Conservation (phyloP, 2,329 filamentous ascomycete genomes). For the Apiospora saccharicola region DNA sequence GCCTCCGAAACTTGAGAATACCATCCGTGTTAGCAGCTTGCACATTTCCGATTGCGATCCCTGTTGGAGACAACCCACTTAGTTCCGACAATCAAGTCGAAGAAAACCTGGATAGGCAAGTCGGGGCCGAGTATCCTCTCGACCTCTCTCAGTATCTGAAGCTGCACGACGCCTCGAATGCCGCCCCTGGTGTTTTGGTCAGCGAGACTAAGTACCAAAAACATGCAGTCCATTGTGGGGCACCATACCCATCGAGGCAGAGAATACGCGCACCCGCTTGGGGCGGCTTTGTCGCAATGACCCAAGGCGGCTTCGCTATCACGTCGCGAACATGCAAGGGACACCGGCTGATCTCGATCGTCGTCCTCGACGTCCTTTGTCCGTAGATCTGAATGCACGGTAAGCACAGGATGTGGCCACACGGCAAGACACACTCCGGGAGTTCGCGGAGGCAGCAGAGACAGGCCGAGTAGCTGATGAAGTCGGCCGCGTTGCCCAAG, state of each 20-base stretch:
- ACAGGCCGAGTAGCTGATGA: slow-evolving; percentile 42
- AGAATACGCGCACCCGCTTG: slow-evolving; percentile 40
- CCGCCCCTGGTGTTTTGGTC: slow-evolving; percentile 35
- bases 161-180: slow-evolving; percentile 39
- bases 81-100: slow-evolving; percentile 43
- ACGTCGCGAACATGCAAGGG: slow-evolving; percentile 42
- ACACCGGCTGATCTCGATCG: slow-evolving; percentile 42
- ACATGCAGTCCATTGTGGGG: background rate
- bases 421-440: slow-evolving; percentile 42
- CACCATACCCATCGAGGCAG: slow-evolving; percentile 40
- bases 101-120: slow-evolving; percentile 42
- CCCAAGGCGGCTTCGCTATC: slow-evolving; percentile 41
- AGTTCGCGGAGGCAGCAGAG: slow-evolving; percentile 43
- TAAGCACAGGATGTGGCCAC: slow-evolving; percentile 42
- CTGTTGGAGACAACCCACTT: slow-evolving; percentile 39
- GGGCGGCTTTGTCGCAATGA: slow-evolving; percentile 39
- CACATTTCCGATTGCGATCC: background rate
- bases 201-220: background rate
- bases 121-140: slow-evolving; percentile 41
- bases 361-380: slow-evolving; percentile 40
- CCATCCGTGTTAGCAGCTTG: slow-evolving; percentile 25
- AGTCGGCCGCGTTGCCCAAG: slow-evolving; percentile 38
- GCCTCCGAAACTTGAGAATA: slow-evolving; percentile 36
- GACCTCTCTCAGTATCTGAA: slow-evolving; percentile 40
- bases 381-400: slow-evolving; percentile 42